Evolutionary conservation across 2,329 filamentous ascomycete genomes (phyloP).

Genomic region (Exutisphaerella laricina): DNA sequence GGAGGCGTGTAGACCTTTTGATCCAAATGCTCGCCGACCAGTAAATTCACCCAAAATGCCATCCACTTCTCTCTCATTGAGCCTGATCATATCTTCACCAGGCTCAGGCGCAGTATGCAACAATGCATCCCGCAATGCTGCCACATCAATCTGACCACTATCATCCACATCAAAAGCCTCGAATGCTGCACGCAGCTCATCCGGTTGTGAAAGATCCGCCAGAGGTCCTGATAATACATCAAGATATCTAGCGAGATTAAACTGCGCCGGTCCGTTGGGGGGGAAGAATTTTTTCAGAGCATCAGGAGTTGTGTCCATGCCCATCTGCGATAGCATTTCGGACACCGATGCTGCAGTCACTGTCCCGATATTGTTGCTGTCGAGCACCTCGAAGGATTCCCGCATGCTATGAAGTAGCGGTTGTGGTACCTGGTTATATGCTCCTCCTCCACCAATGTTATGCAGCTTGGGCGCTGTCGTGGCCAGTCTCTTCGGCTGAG

Average conservation of each 20-base stretch:
- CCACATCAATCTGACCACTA: constrained; percentile 82
- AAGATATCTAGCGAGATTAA: constrained; percentile 80
- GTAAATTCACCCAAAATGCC: constrained; percentile 83
- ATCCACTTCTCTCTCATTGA: constrained; percentile 73
- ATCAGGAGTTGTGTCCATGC: constrained; percentile 65
- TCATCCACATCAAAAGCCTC: constrained; percentile 95
- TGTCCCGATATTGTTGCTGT: constrained; percentile 77
- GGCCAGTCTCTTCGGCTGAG: constrained; percentile 7
- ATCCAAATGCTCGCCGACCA: constrained; percentile 71
- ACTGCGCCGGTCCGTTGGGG: constrained; percentile 56
- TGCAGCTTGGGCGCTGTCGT: constrained; percentile 16
- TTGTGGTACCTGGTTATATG: constrained; percentile 67
- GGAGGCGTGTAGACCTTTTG: constrained; percentile 45
- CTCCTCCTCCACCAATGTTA: constrained; percentile 16
- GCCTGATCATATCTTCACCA: constrained; percentile 49
- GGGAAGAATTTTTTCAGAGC: constrained; percentile 81
- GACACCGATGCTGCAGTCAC: constrained; percentile 78
- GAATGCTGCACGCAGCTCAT: constrained; percentile 82
- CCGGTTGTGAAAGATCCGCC: constrained; percentile 65
- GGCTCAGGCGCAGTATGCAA: constrained; percentile 74
- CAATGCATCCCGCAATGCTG: constrained; percentile 74
- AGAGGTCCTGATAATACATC: constrained; percentile 73
- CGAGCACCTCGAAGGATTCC: constrained; percentile 89
- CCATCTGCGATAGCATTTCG: constrained; percentile 81
- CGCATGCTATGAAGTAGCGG: constrained; percentile 80